Evolutionary conservation across 2,329 filamentous ascomycete species (phyloP).

Genomic region (Aspergillus sp.): DNA sequence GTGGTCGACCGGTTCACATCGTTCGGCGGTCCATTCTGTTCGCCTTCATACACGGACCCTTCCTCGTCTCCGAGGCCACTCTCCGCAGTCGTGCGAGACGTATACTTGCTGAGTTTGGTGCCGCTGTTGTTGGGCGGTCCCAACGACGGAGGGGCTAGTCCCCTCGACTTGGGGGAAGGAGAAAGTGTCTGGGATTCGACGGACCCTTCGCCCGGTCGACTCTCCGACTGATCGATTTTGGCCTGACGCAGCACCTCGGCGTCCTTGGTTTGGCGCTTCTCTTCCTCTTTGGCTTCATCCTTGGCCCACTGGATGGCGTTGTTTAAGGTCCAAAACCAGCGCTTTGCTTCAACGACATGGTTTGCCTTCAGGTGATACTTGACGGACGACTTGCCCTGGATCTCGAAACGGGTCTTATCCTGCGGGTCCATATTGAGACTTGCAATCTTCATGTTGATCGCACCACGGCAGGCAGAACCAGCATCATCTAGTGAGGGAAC

Average conservation of each 20-base stretch:
- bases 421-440: conserved; percentile 91
- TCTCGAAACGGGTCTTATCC: conserved; percentile 96
- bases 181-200: conserved; percentile 24
- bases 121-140: conserved; percentile 30
- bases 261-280: conserved; percentile 63
- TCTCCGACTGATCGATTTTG: conserved; percentile 62
- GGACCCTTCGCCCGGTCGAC: conserved; percentile 40
- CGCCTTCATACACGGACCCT: conserved; percentile 44
- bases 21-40: conserved; percentile 45
- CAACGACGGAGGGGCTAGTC: conserved; percentile 29
- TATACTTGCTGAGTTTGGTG: conserved; percentile 43
- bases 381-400: conserved; percentile 94
- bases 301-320: conserved; percentile 98
- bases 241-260: conserved; percentile 70
- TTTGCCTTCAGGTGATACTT: conserved; percentile 98
- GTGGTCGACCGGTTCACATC: conserved; percentile 44
- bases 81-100: conserved; percentile 41
- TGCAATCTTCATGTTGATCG: conserved; percentile 98
- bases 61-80: conserved; percentile 47
- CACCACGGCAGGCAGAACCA: conserved; percentile 88
- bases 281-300: conserved; percentile 88
- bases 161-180: conserved; percentile 24
- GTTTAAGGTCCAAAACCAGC: conserved; percentile 98
- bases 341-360: conserved; percentile 93
- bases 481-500: conserved; percentile 59